Conservation (phyloP, 2,329 filamentous ascomycete species). For the Fonsecaea pedrosoi region DNA sequence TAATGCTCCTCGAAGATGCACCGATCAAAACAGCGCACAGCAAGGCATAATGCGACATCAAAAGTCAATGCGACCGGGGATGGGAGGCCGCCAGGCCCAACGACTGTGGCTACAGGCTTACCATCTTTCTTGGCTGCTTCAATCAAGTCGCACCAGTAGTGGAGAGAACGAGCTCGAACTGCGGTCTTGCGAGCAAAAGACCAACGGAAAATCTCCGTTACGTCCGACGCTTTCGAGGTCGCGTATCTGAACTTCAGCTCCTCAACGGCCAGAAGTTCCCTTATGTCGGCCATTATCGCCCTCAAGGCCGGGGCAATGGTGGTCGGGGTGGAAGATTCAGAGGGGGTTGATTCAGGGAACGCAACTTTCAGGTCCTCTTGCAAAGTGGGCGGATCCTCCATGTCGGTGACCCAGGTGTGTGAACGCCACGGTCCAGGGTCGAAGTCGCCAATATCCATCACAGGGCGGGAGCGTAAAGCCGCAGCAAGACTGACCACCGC, state of each 20-base stretch:
- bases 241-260: constrained; percentile 20
- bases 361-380: background rate
- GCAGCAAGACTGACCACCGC: constrained; percentile 9
- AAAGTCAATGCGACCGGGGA: background rate
- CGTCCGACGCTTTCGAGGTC: background rate
- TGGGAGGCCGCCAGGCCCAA: background rate
- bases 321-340: background rate
- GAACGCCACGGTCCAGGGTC: constrained; percentile 12
- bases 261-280: constrained; percentile 8
- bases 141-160: constrained; percentile 15
- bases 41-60: constrained; percentile 10
- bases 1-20: constrained; percentile 21
- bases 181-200: constrained; percentile 15
- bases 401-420: background rate
- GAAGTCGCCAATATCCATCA: constrained; percentile 16
- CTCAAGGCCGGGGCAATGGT: background rate
- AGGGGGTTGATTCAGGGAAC: background rate
- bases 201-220: constrained; percentile 12
- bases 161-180: constrained; percentile 5
- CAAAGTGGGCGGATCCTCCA: background rate
- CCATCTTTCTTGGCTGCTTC: constrained; percentile 4
- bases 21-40: constrained; percentile 14
- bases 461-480: constrained; percentile 8
- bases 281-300: constrained; percentile 11
- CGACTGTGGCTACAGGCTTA: background rate